Conservation (phyloP, 768 basidiomycete genomes). For the Strobilomyces confusus region DNA sequence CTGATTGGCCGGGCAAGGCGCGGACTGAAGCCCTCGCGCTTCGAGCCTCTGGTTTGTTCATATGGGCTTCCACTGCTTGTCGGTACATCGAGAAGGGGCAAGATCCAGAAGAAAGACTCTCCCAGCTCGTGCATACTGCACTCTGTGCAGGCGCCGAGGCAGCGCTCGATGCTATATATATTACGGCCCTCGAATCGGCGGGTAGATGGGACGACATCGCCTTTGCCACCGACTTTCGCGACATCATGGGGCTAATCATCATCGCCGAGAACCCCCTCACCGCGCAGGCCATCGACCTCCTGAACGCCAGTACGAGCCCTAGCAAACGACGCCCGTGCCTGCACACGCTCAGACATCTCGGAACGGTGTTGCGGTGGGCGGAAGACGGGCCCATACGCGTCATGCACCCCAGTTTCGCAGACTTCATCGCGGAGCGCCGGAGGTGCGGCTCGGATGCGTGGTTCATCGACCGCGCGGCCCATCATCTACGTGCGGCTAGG, state of each 20-base stretch:
- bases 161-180: slow-evolving; percentile 28
- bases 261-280: slow-evolving; percentile 29
- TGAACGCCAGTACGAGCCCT: slow-evolving; percentile 15
- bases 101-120: slow-evolving; percentile 29
- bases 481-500: slow-evolving; percentile 21
- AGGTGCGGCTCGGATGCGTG: slow-evolving; percentile 28
- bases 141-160: slow-evolving; percentile 26
- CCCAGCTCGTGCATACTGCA: slow-evolving; percentile 18
- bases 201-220: slow-evolving; percentile 29
- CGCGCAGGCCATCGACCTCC: slow-evolving; percentile 22
- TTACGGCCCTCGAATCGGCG: slow-evolving; percentile 29
- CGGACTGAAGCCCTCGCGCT: slow-evolving; percentile 15
- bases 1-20: slow-evolving; percentile 29
- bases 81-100: slow-evolving; percentile 30
- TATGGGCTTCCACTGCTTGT: slow-evolving; percentile 34
- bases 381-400: slow-evolving; percentile 27
- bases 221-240: slow-evolving; percentile 29
- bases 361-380: slow-evolving; percentile 27
- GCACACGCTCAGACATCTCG: slow-evolving; percentile 28
- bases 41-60: slow-evolving; percentile 32
- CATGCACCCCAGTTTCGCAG: slow-evolving; percentile 33
- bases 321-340: slow-evolving; percentile 24
- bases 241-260: slow-evolving; percentile 30
- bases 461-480: slow-evolving; percentile 25
- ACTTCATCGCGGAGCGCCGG: slow-evolving; percentile 31